Base-by-base conservation (phyloP, 2,329 filamentous ascomycete species). In the Epichloe coenophiala region DNA sequence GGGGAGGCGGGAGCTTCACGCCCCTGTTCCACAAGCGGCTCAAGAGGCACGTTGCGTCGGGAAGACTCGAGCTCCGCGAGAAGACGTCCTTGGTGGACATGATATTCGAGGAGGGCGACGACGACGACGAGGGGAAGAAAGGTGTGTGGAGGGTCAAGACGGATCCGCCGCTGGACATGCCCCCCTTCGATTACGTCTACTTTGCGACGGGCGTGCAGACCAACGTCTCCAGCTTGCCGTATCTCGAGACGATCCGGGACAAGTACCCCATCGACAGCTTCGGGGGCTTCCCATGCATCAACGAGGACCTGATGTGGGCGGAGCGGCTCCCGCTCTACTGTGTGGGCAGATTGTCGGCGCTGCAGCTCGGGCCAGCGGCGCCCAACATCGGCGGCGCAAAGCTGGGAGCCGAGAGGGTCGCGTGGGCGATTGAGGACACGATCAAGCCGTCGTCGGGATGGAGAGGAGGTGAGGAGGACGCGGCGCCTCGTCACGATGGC, bases 1-100 rank as follows among this genome's bases (percentile, higher is more conserved):
- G 85, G 6, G 81, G 83, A 15, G 87, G 87, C 2, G 86, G 86
- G n/a, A 88, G 83, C 63, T 78, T 90, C 56, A 88, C 81, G 4
- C 81, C 84, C 0, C 69, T 72, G 0, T 88, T 81, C 63, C 70
- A 79, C 55, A 86, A 83, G 61, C 72, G 80, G n/a, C 65, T 88
- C 6, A 80, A 83, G 61, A 68, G 74, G 5, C 80, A 86, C 58
- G 63, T 77, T 1, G 65, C 74, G 0, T 61, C 67, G 0, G 73
- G 76, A 1, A 71, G 70, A 11, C 65, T 86, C 3, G 69, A 71
- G 7, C 65, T 88, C 7, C 72, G 77, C 50, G 76, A 77, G 0
- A 65, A 77, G 48, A 88, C 82, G 0, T 71, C 63, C 2, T 69
- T 90, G 6, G 58, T 60, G 0, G 69, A 71, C 2, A 75, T 77